These are phyloP conservation scores for Diplocarpon rosae DNA, from an alignment of 2,329 filamentous ascomycete genomes.

Conservation along the genomic window DNA sequence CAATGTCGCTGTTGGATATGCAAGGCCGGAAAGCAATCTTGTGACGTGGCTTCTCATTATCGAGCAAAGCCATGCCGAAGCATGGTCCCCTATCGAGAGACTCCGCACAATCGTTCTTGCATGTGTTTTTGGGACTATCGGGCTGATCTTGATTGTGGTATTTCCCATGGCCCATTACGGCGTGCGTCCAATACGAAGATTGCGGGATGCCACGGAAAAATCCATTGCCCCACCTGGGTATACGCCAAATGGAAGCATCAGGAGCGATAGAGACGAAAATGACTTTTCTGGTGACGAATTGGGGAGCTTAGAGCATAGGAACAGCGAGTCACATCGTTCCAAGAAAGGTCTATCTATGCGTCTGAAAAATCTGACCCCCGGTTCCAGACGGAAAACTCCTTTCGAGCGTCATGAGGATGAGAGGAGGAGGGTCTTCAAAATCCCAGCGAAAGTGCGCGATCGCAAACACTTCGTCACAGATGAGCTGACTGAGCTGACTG, in stretches of 20 bases:
- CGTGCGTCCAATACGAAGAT: constrained; percentile 51
- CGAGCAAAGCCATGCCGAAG: constrained; percentile 64
- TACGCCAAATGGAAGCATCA: constrained; percentile 23
- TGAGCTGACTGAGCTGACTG: constrained; percentile 58
- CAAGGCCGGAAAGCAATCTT: constrained; percentile 53
- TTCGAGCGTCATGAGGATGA: constrained; percentile 32
- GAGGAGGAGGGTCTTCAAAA: constrained; percentile 51
- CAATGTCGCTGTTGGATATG: constrained; percentile 69
- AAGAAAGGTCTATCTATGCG: constrained; percentile 26
- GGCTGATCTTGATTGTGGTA: constrained; percentile 58
- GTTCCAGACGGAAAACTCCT: constrained; percentile 19
- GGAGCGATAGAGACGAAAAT: constrained; percentile 17
- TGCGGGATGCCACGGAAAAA: constrained; percentile 25
- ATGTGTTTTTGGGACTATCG: constrained; percentile 76
- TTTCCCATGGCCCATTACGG: constrained; percentile 74
- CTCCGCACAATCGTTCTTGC: constrained; percentile 72
- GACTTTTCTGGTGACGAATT: constrained; percentile 17
- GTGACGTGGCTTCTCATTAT: constrained; percentile 77
- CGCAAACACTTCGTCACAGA: constrained; percentile 68
- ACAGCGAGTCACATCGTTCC: constrained; percentile 20
- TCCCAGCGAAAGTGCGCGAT: constrained; percentile 72
- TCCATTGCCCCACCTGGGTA: constrained; percentile 26
- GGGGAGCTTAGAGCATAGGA: constrained; percentile 15
- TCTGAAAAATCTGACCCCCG: constrained; percentile 20
- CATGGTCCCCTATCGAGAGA: constrained; percentile 62